phyloP scores from a whole-genome alignment of 371 early-diverging fungal genomes.

The Mucor lusitanicus region DNA sequence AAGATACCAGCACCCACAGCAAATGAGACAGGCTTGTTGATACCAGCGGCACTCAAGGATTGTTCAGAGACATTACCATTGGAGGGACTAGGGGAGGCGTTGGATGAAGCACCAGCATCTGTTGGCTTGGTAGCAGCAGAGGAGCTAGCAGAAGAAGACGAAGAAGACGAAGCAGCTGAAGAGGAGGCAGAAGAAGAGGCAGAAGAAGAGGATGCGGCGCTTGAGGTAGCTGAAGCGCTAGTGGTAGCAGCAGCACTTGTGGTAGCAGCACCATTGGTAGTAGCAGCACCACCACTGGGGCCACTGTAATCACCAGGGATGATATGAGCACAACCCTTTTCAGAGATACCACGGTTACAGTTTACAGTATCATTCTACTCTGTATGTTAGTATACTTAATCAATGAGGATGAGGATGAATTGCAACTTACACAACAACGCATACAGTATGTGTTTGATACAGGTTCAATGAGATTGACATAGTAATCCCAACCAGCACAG shows the following conservation, averaged over 20 bases:
- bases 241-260: not conserved
- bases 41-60: not conserved
- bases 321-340: slow-evolving; percentile 54
- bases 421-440: slow-evolving; percentile 49
- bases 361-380: slow-evolving; percentile 19
- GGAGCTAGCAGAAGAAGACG: slow-evolving; percentile 1
- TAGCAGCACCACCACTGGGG: slow-evolving; percentile 22
- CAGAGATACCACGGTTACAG: slow-evolving; percentile 54
- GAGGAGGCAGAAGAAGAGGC: not conserved
- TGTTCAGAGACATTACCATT: not conserved
- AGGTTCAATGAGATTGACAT: slow-evolving; percentile 61
- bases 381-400: too few relatives aligned
- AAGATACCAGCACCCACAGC: slow-evolving; percentile 8
- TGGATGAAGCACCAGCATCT: not conserved
- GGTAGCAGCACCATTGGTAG: slow-evolving; percentile 2
- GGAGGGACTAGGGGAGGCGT: not conserved
- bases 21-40: not conserved
- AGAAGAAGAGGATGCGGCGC: not conserved
- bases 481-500: slow-evolving; percentile 56
- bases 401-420: not conserved
- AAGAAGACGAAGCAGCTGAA: not conserved
- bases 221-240: not conserved
- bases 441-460: slow-evolving; percentile 53
- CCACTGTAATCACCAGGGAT: slow-evolving; percentile 59
- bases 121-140: slow-evolving; percentile 1